phyloP scores from a whole-genome alignment of 2,329 filamentous ascomycete genomes.

The Trichoderma atrobrunneum region DNA sequence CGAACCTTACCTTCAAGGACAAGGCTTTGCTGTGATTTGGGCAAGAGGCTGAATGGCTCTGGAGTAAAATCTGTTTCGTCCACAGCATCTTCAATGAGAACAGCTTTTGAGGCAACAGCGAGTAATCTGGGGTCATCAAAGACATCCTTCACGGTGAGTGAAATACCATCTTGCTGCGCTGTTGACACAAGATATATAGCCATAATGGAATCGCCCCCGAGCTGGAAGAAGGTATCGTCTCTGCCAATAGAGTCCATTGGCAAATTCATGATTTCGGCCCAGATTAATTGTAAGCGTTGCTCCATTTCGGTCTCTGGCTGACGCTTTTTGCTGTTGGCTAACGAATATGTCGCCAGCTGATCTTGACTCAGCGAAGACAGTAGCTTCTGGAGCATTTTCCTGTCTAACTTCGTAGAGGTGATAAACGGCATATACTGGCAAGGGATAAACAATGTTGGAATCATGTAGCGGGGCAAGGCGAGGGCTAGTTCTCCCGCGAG shows the following conservation, averaged over 20 bases:
- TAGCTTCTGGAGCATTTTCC: background rate
- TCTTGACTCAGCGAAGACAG: background rate
- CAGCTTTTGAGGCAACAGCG: background rate
- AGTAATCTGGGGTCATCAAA: slow-evolving; percentile 4
- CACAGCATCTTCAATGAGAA: background rate
- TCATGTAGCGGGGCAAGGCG: slow-evolving; percentile 23
- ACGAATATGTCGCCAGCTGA: background rate
- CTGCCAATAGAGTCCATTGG: slow-evolving; percentile 28
- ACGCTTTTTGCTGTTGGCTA: background rate
- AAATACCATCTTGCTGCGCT: slow-evolving; percentile 28
- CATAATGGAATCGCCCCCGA: slow-evolving; percentile 43
- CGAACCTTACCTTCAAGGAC: background rate
- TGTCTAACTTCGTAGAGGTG: slow-evolving; percentile 19
- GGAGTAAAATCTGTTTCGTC: background rate
- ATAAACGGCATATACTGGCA: slow-evolving; percentile 21
- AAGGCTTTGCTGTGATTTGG: background rate
- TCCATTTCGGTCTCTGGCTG: slow-evolving; percentile 21
- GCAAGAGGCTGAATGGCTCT: background rate
- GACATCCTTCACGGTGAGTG: background rate
- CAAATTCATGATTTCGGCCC: slow-evolving; percentile 32
- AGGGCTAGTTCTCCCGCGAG: background rate
- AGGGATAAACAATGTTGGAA: slow-evolving; percentile 23
- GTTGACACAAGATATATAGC: slow-evolving; percentile 43
- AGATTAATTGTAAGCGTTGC: slow-evolving; percentile 24
- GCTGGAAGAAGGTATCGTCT: slow-evolving; percentile 20